Evolutionary conservation across 805 yeast species (phyloP), one percentile per base, ranked within the genome.

Genomic region (Wickerhamomyces sydowiorum): DNA sequence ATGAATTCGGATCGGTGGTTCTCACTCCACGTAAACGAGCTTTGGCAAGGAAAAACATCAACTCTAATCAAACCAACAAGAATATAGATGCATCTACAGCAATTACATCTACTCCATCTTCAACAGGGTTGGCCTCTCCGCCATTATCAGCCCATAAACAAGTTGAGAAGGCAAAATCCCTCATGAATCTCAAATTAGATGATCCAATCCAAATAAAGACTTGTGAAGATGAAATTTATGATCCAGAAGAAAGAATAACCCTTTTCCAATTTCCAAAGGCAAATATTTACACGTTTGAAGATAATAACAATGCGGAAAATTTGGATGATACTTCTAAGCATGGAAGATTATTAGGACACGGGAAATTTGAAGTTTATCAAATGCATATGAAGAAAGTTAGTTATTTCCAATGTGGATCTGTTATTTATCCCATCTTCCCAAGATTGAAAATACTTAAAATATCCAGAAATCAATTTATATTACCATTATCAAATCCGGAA

Each of bases 391-490:
- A 78, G 17, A 70, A 66, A 44, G 80, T 79, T 8, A 73, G 81
- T 1, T 82, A 80, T 55, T 54, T 82, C 32, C 74, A 78, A 12
- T 82, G 88, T 61, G 89, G 61, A 10, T 67, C 78, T 5, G 75
- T 86, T 30, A 75, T 85, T 2, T 85, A 85, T 54, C 95, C 96
- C 4, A 73, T 86, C 13, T 62, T 86, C 40, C 86, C 88, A 4
- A 75, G 72, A 46, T 59, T 82, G 41, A 75, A 78, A 50, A 67
- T 86, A 2, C 59, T 83, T 45, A 65, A 85, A 50, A 68, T 73
- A 10, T 62, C 65, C 19, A 47, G 44, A 37, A 67, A 66, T 38
- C 74, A 72, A 50, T 82, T 81, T 50, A 68, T 82, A 2, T 57
- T 86, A 15, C 81, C 88, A 1, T 69, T 86, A 43, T 77, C 76